Conservation (phyloP, 225 moss, liverwort and hornwort species). For the Polytrichum formosum region DNA sequence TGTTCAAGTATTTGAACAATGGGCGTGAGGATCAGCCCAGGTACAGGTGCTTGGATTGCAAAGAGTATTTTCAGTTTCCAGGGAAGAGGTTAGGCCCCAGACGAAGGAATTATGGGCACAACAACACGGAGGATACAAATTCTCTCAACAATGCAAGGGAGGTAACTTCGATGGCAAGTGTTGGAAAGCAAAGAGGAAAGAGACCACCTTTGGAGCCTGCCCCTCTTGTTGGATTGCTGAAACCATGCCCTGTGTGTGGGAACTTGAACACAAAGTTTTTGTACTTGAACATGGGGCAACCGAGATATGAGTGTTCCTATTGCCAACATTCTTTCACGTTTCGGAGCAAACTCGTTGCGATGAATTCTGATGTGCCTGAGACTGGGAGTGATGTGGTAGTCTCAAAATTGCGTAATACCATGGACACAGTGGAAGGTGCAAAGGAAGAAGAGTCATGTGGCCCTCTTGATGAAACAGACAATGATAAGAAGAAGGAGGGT, state of each 20-base stretch:
- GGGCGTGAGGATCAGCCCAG: conserved; percentile 52
- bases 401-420: background rate
- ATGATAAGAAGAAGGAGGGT: no score
- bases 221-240: conserved; percentile 28
- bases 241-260: conserved; percentile 42
- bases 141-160: conserved; percentile 45
- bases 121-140: conserved; percentile 32
- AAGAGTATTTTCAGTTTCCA: background rate
- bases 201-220: conserved; percentile 35
- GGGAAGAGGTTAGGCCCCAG: background rate
- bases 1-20: conserved; percentile 57
- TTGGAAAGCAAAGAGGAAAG: conserved; percentile 22
- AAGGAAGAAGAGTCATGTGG: background rate
- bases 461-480: no score
- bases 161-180: conserved; percentile 52
- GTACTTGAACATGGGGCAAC: conserved; percentile 50
- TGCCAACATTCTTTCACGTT: conserved; percentile 52
- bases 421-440: background rate
- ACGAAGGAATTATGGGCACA: background rate
- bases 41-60: conserved; percentile 39
- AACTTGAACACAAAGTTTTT: conserved; percentile 38
- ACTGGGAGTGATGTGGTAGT: background rate
- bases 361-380: background rate
- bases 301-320: conserved; percentile 54
- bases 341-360: conserved; percentile 29